Percentiles rank a stretch among this genome's conserved stretches.
phyloP scores from a whole-genome alignment of 257 asterid species.

The Solanum chiquidenum region DNA sequence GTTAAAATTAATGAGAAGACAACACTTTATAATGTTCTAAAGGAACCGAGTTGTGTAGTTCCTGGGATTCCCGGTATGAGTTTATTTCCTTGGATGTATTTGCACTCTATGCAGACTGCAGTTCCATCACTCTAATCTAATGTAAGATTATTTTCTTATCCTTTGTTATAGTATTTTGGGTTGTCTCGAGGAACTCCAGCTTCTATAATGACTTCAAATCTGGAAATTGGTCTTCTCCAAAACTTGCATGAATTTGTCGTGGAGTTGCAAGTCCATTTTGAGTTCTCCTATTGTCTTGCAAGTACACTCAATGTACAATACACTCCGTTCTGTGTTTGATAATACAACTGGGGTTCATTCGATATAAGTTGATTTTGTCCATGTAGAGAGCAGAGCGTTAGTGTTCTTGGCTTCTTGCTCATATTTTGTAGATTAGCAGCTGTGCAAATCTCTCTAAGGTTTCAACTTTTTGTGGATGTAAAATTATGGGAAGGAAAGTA shows the following conservation, averaged over 20 bases:
- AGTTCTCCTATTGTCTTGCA: not conserved
- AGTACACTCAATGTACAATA: not conserved
- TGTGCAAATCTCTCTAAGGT: not conserved
- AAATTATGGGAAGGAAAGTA: not conserved
- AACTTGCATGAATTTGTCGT: slow-evolving; percentile 11
- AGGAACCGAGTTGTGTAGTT: slow-evolving; percentile 40
- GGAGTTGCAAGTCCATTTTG: not conserved
- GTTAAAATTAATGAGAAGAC: slow-evolving; percentile 54
- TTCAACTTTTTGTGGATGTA: not conserved
- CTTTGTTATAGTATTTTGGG: slow-evolving; percentile 49
- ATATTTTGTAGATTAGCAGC: not conserved
- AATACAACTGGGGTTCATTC: not conserved
- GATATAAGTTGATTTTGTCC: not conserved
- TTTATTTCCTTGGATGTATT: not conserved
- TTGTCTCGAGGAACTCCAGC: slow-evolving; percentile 60
- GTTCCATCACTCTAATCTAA: not conserved
- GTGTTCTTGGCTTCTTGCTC: not conserved
- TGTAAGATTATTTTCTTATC: not conserved
- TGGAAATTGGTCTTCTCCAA: slow-evolving; percentile 72
- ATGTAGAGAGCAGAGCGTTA: not conserved
- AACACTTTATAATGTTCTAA: slow-evolving; percentile 58
- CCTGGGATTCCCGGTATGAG: slow-evolving; percentile 85
- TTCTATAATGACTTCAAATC: slow-evolving; percentile 63
- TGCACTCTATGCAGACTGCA: not conserved
- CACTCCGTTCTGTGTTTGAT: not conserved